Evolutionary conservation across 805 yeast genomes (phyloP).

Genomic region (Ogataea salicorniae): DNA sequence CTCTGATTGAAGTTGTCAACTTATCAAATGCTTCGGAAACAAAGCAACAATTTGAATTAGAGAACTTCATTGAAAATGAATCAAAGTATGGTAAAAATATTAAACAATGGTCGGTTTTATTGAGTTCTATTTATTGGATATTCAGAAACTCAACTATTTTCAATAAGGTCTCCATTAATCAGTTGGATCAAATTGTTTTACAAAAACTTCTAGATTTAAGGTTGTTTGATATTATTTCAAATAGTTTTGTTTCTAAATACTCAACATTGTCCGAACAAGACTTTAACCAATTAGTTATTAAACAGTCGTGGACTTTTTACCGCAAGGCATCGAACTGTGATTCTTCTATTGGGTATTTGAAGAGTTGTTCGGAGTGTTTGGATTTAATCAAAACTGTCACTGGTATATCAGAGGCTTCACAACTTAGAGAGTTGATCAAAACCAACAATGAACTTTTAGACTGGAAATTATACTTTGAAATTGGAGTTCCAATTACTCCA

Average conservation of each 20-base stretch:
- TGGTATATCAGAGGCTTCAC: background rate
- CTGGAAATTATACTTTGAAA: conserved; percentile 26
- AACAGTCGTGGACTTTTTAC: conserved; percentile 25
- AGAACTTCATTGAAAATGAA: conserved; percentile 25
- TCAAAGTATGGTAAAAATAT: conserved; percentile 10
- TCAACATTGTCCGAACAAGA: conserved; percentile 13
- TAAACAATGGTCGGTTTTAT: conserved; percentile 21
- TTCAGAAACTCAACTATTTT: conserved; percentile 23
- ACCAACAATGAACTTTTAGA: conserved; percentile 20
- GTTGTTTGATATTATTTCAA: conserved; percentile 14
- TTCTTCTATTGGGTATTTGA: conserved; percentile 23
- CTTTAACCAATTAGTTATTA: conserved; percentile 8
- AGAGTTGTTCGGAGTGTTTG: conserved; percentile 18
- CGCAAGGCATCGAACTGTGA: conserved; percentile 27
- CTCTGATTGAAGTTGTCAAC: conserved; percentile 21
- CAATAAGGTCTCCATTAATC: conserved; percentile 15
- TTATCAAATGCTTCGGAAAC: conserved; percentile 13
- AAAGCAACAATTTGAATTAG: conserved; percentile 22
- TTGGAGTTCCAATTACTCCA: conserved; percentile 29
- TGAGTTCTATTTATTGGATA: conserved; percentile 27
- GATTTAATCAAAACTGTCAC: conserved; percentile 7
- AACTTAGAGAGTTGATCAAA: conserved; percentile 15
- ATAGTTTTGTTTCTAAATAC: conserved; percentile 14
- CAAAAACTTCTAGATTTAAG: conserved; percentile 18
- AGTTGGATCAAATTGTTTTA: conserved; percentile 21